phyloP scores from a whole-genome alignment of 2,329 filamentous ascomycete genomes.

The Stromatinia cepivora region DNA sequence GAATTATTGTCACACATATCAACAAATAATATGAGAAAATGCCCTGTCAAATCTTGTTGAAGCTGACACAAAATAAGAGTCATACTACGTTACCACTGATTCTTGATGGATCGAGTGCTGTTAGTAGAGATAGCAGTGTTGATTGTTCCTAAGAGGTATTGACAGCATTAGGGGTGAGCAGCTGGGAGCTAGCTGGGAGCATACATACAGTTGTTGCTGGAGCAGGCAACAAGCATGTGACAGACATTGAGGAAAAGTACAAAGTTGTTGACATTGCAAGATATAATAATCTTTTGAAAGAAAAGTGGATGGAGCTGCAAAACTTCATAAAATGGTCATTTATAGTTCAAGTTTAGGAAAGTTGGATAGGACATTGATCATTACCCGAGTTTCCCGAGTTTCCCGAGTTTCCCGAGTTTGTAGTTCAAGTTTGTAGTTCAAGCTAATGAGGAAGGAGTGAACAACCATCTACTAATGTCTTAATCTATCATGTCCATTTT shows the following conservation, averaged over 20 bases:
- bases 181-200: no score
- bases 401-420: not conserved
- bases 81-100: no score
- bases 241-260: not conserved
- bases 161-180: no score
- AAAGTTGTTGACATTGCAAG: not conserved
- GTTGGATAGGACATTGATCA: not conserved
- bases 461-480: not conserved
- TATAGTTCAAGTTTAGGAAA: not conserved
- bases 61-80: no score
- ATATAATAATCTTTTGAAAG: not conserved
- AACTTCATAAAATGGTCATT: not conserved
- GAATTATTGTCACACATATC: not conserved
- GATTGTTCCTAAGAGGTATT: no score
- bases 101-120: no score
- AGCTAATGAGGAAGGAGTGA: not conserved
- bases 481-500: not conserved
- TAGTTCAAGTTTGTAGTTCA: not conserved
- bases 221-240: no score
- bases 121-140: no score
- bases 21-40: not conserved
- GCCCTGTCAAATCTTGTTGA: no score
- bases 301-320: rapidly evolving
- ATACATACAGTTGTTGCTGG: no score
- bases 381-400: not conserved